Conservation (phyloP, 768 basidiomycete genomes). For the Galerina sulciceps region DNA sequence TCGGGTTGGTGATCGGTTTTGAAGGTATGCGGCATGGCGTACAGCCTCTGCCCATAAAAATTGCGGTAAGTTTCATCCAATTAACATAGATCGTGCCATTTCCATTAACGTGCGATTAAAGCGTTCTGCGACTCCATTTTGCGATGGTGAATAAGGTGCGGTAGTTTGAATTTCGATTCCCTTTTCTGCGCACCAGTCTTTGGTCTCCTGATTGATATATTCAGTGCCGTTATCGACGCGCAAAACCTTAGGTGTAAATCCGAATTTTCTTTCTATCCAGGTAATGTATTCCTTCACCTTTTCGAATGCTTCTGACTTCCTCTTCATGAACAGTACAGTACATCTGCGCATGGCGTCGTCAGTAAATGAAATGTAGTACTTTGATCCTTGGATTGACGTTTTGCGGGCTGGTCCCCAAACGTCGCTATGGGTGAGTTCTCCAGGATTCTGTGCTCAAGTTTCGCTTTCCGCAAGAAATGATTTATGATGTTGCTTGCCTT, state of each 20-base stretch:
- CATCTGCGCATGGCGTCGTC: constrained; percentile 9
- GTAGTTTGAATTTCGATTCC: constrained; percentile 11
- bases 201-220: constrained; percentile 5
- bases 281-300: constrained; percentile 16
- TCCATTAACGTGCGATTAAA: constrained; percentile 14
- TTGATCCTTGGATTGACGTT: constrained; percentile 20
- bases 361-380: constrained; percentile 31
- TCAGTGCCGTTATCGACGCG: constrained; percentile 31
- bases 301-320: constrained; percentile 13
- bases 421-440: constrained; percentile 25
- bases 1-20: constrained; percentile 28
- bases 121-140: constrained; percentile 18
- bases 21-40: constrained; percentile 26
- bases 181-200: constrained; percentile 1
- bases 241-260: neutral
- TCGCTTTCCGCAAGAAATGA: constrained; percentile 33
- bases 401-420: constrained; percentile 33
- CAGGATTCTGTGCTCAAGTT: constrained; percentile 19
- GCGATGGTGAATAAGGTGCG: constrained; percentile 18
- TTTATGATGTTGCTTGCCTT: constrained; percentile 32
- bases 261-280: constrained; percentile 10
- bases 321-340: neutral
- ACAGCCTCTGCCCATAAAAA: constrained; percentile 37
- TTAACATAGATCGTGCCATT: constrained; percentile 19
- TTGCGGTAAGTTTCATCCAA: constrained; percentile 24